Base-by-base conservation (phyloP, 768 basidiomycete genomes). In the Amanita polypyramis region DNA sequence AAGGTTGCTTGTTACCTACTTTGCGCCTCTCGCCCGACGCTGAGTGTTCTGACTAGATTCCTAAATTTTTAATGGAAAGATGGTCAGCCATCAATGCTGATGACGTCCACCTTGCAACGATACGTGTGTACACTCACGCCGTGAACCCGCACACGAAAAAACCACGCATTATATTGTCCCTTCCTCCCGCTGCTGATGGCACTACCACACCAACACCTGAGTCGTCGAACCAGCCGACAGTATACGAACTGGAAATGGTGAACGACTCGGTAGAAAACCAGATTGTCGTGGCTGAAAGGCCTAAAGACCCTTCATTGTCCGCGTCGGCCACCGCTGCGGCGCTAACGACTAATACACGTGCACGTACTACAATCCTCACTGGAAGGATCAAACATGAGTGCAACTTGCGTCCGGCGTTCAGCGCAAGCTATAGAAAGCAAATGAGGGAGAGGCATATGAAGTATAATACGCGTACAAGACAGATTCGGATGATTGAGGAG, bases 241-340 rank as follows among this genome's bases (percentile, higher is more conserved):
- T 80, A 62, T 97, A 91, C 66, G 87, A 91, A 55, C 72, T 97
- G 29, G 83, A 89, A 36, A 89, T 95, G 78, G 80, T 91, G 36
- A 85, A 89, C 52, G 83, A 89, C 52, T 64, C 77, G 27, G 84
- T 89, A 7, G 85, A 87, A 56, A 93, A 92, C 65, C 83, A 91
- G 62, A 75, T 87, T 49, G 86, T 91, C 23, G 77, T 92, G 30
- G 88, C 87, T 0, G 87, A 91, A 62, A 77, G 82, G 45, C 82
- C 82, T 19, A 90, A 87, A 57, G 84, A 78, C 61, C 27, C 69
- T 15, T 62, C 72, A 23, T 56, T 74, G 50, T 63, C 62, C 49
- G 37, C 54, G 11, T 58, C 67, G 5, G 59, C 63, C 9, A 58
- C 63, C 45, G 59, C 73, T 32, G 62, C 69, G 25, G 62, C 70